Evolutionary conservation across 768 basidiomycete genomes (phyloP).

Genomic region (Scleroderma citrinum): DNA sequence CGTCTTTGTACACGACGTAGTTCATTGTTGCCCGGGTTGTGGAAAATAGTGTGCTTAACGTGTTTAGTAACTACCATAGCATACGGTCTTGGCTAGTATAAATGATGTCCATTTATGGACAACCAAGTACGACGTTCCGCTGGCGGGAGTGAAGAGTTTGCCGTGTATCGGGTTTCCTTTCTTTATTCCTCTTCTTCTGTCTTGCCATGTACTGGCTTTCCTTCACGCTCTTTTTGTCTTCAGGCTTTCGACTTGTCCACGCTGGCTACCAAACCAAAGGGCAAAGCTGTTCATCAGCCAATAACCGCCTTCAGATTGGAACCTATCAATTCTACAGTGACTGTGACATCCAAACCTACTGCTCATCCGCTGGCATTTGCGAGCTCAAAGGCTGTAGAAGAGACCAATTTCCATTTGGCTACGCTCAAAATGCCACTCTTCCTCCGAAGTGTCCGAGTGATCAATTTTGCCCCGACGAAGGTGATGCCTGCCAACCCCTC

Average conservation of each 20-base stretch:
- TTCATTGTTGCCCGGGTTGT: conserved; percentile 92
- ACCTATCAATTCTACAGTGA: conserved; percentile 80
- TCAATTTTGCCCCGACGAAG: conserved; percentile 83
- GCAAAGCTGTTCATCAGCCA: conserved; percentile 42
- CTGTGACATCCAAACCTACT: conserved; percentile 68
- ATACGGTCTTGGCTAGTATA: too few relatives aligned
- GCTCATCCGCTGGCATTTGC: conserved; percentile 51
- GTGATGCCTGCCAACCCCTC: conserved; percentile 56
- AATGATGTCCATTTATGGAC: too few relatives aligned
- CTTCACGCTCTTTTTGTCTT: conserved; percentile 52
- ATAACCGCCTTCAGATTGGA: conserved; percentile 66
- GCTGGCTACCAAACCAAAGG: conserved; percentile 46
- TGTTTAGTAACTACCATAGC: neutral
- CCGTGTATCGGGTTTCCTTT: neutral
- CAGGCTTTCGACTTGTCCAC: conserved; percentile 30
- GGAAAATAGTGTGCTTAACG: conserved; percentile 51
- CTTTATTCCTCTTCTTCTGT: neutral
- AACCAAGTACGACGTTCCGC: too few relatives aligned
- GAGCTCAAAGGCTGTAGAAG: conserved; percentile 61
- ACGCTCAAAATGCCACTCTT: conserved; percentile 35
- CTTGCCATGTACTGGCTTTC: conserved; percentile 26
- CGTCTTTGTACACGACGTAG: conserved; percentile 90
- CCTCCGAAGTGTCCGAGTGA: conserved; percentile 58
- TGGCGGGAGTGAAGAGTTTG: too few relatives aligned
- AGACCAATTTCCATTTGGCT: conserved; percentile 77